These are phyloP conservation scores for Kuraishia ogatae DNA, from an alignment of 805 yeast genomes.

Conservation along the genomic window DNA sequence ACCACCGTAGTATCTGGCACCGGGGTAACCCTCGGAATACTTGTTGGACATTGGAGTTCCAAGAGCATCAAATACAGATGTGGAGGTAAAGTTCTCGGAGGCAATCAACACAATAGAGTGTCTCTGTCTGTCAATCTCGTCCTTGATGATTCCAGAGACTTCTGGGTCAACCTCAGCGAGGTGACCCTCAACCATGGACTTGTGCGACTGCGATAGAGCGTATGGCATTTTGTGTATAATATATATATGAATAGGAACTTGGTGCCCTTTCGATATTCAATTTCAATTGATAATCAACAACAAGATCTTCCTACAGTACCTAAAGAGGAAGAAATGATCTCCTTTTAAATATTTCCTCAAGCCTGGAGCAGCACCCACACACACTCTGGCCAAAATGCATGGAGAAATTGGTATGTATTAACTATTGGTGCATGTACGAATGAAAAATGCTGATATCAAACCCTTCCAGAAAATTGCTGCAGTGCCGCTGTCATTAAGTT, in stretches of 20 bases:
- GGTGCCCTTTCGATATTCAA: background rate
- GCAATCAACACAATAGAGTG: constrained; percentile 93
- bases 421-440: background rate
- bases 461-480: background rate
- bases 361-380: background rate
- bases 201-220: constrained; percentile 62
- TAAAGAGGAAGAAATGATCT: background rate
- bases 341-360: background rate
- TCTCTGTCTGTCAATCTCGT: constrained; percentile 86
- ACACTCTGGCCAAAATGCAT: background rate
- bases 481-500: background rate
- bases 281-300: background rate
- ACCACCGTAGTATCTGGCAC: constrained; percentile 98
- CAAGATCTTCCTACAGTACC: no score
- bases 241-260: background rate
- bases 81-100: constrained; percentile 94
- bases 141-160: constrained; percentile 60
- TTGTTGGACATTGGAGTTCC: constrained; percentile 98
- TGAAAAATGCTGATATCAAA: no score
- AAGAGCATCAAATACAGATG: constrained; percentile 90
- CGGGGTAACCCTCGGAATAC: constrained; percentile 99
- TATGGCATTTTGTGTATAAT: constrained; percentile 13
- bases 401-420: background rate
- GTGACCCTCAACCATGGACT: constrained; percentile 54
- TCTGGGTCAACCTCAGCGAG: constrained; percentile 69